Conservation (phyloP, 2,329 filamentous ascomycete species). For the Stagonosporopsis cucurbitacearum region DNA sequence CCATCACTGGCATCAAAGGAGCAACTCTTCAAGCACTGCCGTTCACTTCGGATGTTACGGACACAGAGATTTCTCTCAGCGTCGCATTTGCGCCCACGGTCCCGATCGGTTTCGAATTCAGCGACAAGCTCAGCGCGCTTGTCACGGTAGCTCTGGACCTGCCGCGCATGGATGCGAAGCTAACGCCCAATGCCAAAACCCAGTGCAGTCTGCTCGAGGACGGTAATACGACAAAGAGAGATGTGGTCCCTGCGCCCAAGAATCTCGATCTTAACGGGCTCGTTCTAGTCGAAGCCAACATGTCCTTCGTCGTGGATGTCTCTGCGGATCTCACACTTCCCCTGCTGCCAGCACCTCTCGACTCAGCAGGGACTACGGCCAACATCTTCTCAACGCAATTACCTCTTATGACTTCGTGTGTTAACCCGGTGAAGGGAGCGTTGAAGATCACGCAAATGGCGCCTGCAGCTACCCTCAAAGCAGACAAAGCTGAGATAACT, state of each 20-base stretch:
- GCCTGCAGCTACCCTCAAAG: slow-evolving; percentile 1
- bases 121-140: slow-evolving; percentile 34
- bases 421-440: slow-evolving; percentile 4
- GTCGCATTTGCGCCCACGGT: slow-evolving; percentile 43
- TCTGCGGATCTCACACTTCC: slow-evolving; percentile 30
- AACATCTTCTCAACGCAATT: slow-evolving; percentile 33
- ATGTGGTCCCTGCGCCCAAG: neutral
- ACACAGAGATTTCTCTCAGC: slow-evolving; percentile 36
- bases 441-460: slow-evolving; percentile 7
- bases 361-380: slow-evolving; percentile 17
- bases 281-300: slow-evolving; percentile 35
- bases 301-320: slow-evolving; percentile 31
- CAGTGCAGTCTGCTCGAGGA: slow-evolving; percentile 28
- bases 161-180: slow-evolving; percentile 38
- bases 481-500: neutral
- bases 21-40: slow-evolving; percentile 41
- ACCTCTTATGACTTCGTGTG: slow-evolving; percentile 29
- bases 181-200: slow-evolving; percentile 30
- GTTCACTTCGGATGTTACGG: slow-evolving; percentile 38
- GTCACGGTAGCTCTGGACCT: slow-evolving; percentile 42
- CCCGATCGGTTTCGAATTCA: slow-evolving; percentile 46
- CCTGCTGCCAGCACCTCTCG: slow-evolving; percentile 25
- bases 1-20: slow-evolving; percentile 30
- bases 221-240: neutral
- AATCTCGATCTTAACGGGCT: slow-evolving; percentile 21